These are phyloP conservation scores for Cercis canadensis DNA, from an alignment of 306 rosid species.

Conservation along the genomic window DNA sequence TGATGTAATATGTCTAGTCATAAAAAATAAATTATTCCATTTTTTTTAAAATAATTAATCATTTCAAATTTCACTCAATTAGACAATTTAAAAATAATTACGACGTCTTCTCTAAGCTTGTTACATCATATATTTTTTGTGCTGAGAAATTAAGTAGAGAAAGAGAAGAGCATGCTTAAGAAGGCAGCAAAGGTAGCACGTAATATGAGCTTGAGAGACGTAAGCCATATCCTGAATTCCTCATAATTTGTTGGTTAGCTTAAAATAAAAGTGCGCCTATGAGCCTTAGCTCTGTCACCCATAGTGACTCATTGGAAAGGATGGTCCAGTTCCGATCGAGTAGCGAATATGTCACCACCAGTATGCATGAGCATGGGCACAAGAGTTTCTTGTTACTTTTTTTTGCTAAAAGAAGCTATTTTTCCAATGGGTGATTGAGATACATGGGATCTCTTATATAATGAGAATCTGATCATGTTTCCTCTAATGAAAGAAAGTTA, in stretches of 20 bases:
- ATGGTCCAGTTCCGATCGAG: too few species aligned
- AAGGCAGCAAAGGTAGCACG: conserved; percentile 16
- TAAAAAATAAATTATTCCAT: too few species aligned
- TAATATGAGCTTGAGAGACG: too few species aligned
- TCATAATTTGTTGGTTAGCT: too few species aligned
- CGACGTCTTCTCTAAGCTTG: conserved; percentile 16
- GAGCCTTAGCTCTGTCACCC: neutral
- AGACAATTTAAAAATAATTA: neutral
- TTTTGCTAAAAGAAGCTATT: neutral
- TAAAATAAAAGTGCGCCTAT: neutral
- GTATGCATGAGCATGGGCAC: too few species aligned
- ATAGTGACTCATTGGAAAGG: neutral
- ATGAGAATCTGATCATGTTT: neutral
- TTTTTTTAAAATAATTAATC: neutral
- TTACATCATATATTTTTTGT: neutral
- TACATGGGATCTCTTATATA: neutral
- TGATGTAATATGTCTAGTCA: too few species aligned
- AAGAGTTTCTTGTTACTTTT: too few species aligned
- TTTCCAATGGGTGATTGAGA: neutral
- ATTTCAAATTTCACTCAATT: too few species aligned
- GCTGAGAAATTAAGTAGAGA: neutral
- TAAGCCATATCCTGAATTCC: too few species aligned
- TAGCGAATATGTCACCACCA: too few species aligned
- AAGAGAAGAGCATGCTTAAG: neutral
- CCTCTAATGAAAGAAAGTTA: neutral